Conservation (phyloP, 164 flowering plant genomes). For the Piper longum region DNA sequence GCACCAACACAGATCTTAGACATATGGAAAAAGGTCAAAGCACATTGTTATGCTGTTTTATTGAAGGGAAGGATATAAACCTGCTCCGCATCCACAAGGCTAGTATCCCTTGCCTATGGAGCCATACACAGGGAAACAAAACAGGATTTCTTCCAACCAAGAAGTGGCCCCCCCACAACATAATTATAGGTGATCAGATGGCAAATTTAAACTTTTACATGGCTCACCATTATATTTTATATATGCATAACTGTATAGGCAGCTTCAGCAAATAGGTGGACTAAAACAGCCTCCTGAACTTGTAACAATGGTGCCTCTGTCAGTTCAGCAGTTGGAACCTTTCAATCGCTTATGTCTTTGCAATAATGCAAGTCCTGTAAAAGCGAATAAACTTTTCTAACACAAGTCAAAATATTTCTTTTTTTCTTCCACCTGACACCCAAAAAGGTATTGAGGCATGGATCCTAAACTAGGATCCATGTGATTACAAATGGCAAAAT, state of each 20-base stretch:
- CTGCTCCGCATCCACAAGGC: conserved; percentile 66
- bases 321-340: conserved; percentile 18
- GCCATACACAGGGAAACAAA: conserved; percentile 73
- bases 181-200: conserved; percentile 2
- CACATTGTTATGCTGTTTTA: not conserved
- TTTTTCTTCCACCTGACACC: too few species aligned
- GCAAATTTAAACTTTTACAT: conserved; percentile 1
- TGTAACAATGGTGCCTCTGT: conserved; percentile 44
- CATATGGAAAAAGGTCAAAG: not conserved
- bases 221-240: not conserved
- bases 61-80: conserved; percentile 13
- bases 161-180: conserved; percentile 72
- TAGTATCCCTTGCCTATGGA: conserved; percentile 70
- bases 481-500: too few species aligned
- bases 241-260: conserved; percentile 57
- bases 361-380: conserved; percentile 63
- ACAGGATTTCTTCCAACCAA: conserved; percentile 82
- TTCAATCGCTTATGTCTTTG: conserved; percentile 25
- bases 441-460: too few species aligned
- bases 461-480: too few species aligned
- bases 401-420: not conserved
- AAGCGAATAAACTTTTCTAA: not conserved
- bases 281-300: conserved; percentile 40
- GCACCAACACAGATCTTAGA: not conserved
- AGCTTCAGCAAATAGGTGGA: conserved; percentile 84